Evolutionary conservation across 2,329 filamentous ascomycete genomes (phyloP).

Genomic region (Arachnopeziza araneosa): DNA sequence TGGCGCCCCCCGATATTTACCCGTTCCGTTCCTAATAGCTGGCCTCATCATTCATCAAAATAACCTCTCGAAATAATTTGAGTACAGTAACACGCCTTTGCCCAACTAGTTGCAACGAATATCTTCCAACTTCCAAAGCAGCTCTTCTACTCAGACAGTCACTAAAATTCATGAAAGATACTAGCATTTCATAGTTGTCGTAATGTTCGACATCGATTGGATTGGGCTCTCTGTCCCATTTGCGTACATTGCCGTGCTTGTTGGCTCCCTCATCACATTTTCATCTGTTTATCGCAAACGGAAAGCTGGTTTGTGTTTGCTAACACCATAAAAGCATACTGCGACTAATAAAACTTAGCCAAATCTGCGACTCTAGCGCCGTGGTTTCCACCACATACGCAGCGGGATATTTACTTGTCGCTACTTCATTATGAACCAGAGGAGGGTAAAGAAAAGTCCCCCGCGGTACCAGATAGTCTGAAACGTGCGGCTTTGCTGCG

Average conservation of each 20-base stretch:
- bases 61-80: not conserved
- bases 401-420: constrained; percentile 91
- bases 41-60: not conserved
- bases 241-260: constrained; percentile 81
- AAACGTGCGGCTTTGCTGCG: constrained; percentile 83
- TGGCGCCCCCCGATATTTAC: not conserved
- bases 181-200: not conserved
- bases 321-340: not conserved
- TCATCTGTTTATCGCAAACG: constrained; percentile 89
- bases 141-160: not conserved
- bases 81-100: not conserved
- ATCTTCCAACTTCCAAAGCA: not conserved
- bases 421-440: constrained; percentile 73
- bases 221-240: constrained; percentile 79
- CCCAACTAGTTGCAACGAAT: not conserved
- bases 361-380: constrained; percentile 81
- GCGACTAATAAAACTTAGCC: constrained; percentile 38
- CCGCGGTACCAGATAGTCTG: constrained; percentile 72
- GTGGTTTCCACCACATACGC: constrained; percentile 88
- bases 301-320: constrained; percentile 64
- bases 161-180: not conserved
- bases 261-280: constrained; percentile 86
- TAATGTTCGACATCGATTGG: constrained; percentile 60
- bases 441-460: constrained; percentile 58
- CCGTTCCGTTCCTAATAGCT: not conserved